phyloP scores from a whole-genome alignment of 2,329 filamentous ascomycete species.

The Colletotrichum aenigma region DNA sequence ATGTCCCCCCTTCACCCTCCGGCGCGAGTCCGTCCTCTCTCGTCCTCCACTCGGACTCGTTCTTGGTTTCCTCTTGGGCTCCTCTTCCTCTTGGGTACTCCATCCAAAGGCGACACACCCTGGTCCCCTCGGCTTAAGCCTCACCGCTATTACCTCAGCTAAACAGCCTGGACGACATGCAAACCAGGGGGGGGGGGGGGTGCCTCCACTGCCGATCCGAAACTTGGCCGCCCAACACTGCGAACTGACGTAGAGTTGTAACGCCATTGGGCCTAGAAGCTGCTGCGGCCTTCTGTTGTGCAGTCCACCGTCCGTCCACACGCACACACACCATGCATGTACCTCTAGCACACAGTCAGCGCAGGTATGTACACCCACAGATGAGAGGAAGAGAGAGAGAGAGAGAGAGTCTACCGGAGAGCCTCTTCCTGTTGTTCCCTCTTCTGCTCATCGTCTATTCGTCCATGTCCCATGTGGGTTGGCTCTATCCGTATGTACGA shows the following conservation, averaged over 20 bases:
- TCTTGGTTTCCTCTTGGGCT: background rate
- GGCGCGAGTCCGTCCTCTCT: background rate
- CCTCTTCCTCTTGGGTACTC: background rate
- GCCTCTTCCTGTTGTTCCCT: background rate
- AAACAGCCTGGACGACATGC: background rate
- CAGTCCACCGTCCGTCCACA: background rate
- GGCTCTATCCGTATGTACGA: background rate
- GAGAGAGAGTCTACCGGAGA: background rate
- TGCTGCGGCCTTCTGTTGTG: background rate
- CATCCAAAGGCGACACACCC: background rate
- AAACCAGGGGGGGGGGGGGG: background rate
- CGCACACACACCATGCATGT: background rate
- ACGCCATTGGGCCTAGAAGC: conserved; percentile 7
- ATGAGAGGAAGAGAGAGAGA: background rate
- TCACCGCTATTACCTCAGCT: conserved; percentile 14
- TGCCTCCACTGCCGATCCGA: background rate
- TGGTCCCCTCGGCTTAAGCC: background rate
- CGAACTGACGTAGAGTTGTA: background rate
- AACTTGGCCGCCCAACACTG: background rate
- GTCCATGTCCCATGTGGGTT: background rate
- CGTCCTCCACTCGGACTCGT: background rate
- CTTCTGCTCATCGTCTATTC: background rate
- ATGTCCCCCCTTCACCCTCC: background rate
- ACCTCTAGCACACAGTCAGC: background rate
- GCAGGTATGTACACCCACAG: background rate